Base-by-base conservation (phyloP, 768 basidiomycete species). In the Sutorius australiensis region DNA sequence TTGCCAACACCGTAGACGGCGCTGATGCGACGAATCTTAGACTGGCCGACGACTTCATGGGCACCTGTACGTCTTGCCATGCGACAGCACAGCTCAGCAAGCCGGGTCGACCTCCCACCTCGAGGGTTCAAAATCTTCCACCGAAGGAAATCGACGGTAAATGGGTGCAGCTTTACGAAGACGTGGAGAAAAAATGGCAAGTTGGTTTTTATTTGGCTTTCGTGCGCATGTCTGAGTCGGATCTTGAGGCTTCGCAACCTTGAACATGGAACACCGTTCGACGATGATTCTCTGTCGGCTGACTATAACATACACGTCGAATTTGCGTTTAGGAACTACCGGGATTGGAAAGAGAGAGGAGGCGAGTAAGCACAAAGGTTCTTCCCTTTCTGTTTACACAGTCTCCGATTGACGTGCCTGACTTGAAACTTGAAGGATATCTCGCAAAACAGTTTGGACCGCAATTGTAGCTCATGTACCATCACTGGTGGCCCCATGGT, bases 1-100 rank as follows among this genome's bases (percentile, higher is more conserved):
- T 27, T 21, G 5, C 9, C 11, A 16, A 33, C 31, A 21, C 17
- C 8, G 0, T 3, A 4, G 39, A 33, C 31, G 13, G 5, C 7
- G 17, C 16, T 27, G 31, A 50, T 3, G 19, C 12, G 11, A 19
- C 14, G 28, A 10, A 44, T 36, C 34, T 12, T 17, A 50, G 40
- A 34, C 24, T 50, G n/a, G 49, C 41, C 9, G 49, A 50, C 13
- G 49, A 50, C 32, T 50, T 50, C 24, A 50, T 43, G 16, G 49
- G 40, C 3, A 43, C 49, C 8, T 50, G 49, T 44, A 50, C 41
- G 14, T 50, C 49, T 5, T 50, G 49, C n/a, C 49, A 50, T 28
- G 40, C 49, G 24, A 50, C 41, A 19, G 40, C 49, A 27, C 49
- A 50, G 40, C 49, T 32, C 13, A 34, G 6, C 16, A n/a, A n/a